Conservation (phyloP, 139 green algal genomes). For the Cymbomonas tetramitiformis region DNA sequence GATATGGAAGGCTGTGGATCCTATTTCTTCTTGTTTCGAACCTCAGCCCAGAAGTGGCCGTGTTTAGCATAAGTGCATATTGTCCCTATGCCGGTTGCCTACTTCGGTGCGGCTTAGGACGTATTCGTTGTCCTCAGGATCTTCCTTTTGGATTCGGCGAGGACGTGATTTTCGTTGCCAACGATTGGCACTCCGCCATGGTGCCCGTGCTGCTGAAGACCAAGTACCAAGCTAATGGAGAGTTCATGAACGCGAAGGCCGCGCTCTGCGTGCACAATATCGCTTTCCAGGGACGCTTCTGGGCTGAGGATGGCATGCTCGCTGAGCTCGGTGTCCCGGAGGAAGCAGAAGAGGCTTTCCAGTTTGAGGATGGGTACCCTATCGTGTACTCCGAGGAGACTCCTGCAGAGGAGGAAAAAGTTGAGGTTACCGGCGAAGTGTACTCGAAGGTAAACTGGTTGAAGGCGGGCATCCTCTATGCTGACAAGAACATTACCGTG, state of each 20-base stretch:
- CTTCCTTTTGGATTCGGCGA: conserved; percentile 77
- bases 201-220: conserved; percentile 49
- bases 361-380: conserved; percentile 69
- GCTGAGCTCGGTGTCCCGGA: conserved; percentile 55
- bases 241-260: conserved; percentile 18
- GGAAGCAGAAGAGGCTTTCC: conserved; percentile 38
- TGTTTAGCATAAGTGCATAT: too few species aligned
- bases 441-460: conserved; percentile 95
- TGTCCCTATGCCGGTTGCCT: too few species aligned
- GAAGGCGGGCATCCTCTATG: conserved; percentile 67
- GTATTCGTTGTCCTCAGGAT: too few species aligned
- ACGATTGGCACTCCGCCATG: conserved; percentile 74
- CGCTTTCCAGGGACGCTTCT: conserved; percentile 88
- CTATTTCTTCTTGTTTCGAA: too few species aligned
- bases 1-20: too few species aligned
- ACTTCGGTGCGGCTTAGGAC: too few species aligned
- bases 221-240: conserved; percentile 30
- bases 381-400: conserved; percentile 54
- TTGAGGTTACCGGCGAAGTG: conserved; percentile 19
- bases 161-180: conserved; percentile 64
- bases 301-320: conserved; percentile 37
- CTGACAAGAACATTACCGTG: conserved; percentile 86
- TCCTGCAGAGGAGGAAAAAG: conserved; percentile 46
- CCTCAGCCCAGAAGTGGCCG: too few species aligned
- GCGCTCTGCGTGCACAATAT: conserved; percentile 88